Evolutionary conservation across 352 stramenopile genomes (phyloP).

Genomic region (Hyaloperonospora arabidopsidis): DNA sequence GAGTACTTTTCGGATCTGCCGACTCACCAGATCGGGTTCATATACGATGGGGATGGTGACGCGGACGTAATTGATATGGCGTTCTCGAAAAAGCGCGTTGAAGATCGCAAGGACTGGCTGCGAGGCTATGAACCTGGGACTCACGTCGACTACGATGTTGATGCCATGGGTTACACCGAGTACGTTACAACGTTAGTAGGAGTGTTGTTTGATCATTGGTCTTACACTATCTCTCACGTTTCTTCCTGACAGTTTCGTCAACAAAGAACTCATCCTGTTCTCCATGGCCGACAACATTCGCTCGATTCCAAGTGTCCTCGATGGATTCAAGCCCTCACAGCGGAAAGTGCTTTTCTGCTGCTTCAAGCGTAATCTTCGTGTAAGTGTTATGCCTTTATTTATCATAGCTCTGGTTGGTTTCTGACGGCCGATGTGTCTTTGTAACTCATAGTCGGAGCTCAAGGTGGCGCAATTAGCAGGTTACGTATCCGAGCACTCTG

Average conservation of each 20-base stretch:
- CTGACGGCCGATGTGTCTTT: constrained; percentile 7
- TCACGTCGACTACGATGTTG: constrained; percentile 88
- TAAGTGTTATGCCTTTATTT: constrained; percentile 37
- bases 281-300: constrained; percentile 96
- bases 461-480: constrained; percentile 93
- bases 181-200: constrained; percentile 23
- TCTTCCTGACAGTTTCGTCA: constrained; percentile 84
- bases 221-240: constrained; percentile 1
- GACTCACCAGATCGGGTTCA: constrained; percentile 91
- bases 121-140: constrained; percentile 75
- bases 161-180: constrained; percentile 90
- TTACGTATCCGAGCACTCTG: constrained; percentile 97
- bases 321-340: constrained; percentile 98
- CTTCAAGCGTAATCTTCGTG: constrained; percentile 97
- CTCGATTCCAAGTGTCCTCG: constrained; percentile 92
- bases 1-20: constrained; percentile 95
- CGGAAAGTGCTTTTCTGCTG: constrained; percentile 96
- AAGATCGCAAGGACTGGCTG: constrained; percentile 96
- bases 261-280: constrained; percentile 98
- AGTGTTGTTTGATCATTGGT: neutral
- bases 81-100: constrained; percentile 94
- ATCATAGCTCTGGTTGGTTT: neutral
- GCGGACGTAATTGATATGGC: constrained; percentile 94
- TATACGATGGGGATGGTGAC: constrained; percentile 84
- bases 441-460: constrained; percentile 46